phyloP scores from a whole-genome alignment of 768 basidiomycete genomes.

The Pisolithus microcarpus region DNA sequence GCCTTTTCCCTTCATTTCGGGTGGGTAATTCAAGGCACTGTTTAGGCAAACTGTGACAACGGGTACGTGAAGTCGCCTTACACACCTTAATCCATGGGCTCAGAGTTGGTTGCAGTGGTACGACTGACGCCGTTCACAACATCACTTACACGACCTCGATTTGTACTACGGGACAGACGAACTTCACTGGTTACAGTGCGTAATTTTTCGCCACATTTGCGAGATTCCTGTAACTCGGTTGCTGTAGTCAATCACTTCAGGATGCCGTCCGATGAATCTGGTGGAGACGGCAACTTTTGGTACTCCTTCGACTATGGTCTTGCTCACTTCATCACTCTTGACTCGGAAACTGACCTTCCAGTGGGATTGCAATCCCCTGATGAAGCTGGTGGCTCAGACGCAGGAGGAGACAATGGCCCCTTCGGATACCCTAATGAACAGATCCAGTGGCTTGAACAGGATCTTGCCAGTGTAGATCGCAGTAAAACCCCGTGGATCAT shows the following conservation, averaged over 20 bases:
- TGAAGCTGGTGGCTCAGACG: constrained; percentile 12
- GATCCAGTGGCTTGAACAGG: constrained; percentile 21
- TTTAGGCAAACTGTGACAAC: constrained; percentile 23
- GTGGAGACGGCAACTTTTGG: constrained; percentile 24
- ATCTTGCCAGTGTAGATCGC: constrained; percentile 18
- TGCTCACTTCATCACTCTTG: constrained; percentile 20
- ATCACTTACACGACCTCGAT: constrained; percentile 22
- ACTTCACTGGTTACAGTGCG: constrained; percentile 25
- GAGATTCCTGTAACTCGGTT: background rate
- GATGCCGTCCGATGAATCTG: constrained; percentile 22
- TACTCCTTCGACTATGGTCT: constrained; percentile 27
- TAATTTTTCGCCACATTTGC: background rate
- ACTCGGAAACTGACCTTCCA: constrained; percentile 22
- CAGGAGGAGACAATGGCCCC: constrained; percentile 18
- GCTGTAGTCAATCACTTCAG: constrained; percentile 20
- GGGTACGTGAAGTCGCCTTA: constrained; percentile 11
- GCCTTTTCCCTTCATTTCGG: background rate
- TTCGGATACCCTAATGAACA: constrained; percentile 24
- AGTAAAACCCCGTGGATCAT: constrained; percentile 21
- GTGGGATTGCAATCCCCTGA: constrained; percentile 20
- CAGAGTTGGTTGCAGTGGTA: constrained; percentile 11
- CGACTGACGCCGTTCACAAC: constrained; percentile 16
- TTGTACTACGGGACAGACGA: constrained; percentile 18
- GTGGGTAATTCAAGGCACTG: background rate
- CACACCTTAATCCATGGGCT: background rate